Evolutionary conservation across 352 stramenopile species (phyloP).

Genomic region (Albugo laibachii): DNA sequence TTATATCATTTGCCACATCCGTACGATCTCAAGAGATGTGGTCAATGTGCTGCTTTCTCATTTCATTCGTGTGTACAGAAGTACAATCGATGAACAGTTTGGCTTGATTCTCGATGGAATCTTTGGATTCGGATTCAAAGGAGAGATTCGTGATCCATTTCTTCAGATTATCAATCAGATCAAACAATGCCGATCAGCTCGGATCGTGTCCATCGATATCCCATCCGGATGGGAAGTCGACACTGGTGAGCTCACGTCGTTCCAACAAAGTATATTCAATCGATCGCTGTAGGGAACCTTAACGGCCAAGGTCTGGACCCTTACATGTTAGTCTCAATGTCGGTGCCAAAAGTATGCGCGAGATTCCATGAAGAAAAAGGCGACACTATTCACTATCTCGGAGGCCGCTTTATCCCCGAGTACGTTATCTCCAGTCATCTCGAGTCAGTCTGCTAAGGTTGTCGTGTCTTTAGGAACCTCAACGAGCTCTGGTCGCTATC

Average conservation of each 20-base stretch:
- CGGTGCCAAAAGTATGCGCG: slow-evolving; percentile 89
- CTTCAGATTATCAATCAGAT: slow-evolving; percentile 68
- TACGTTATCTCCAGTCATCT: slow-evolving; percentile 13
- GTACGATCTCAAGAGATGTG: too few species aligned
- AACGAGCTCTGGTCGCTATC: slow-evolving; percentile 44
- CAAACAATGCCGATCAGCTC: slow-evolving; percentile 19
- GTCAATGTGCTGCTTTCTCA: background rate
- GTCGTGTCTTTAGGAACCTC: slow-evolving; percentile 1
- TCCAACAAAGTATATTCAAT: background rate
- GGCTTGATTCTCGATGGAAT: slow-evolving; percentile 95
- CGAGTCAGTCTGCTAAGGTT: background rate
- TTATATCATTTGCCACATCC: too few species aligned
- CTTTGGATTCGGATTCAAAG: slow-evolving; percentile 96
- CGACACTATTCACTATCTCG: slow-evolving; percentile 87
- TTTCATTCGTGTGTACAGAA: slow-evolving; percentile 8
- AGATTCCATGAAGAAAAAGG: slow-evolving; percentile 34
- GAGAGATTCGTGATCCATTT: slow-evolving; percentile 79
- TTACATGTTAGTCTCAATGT: slow-evolving; percentile 93
- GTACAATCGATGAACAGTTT: slow-evolving; percentile 32
- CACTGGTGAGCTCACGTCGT: slow-evolving; percentile 16
- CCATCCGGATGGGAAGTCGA: slow-evolving; percentile 97
- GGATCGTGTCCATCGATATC: slow-evolving; percentile 95
- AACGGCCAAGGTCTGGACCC: slow-evolving; percentile 62
- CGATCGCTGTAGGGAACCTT: slow-evolving; percentile 28
- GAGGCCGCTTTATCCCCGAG: slow-evolving; percentile 89